Evolutionary conservation across 1,139 yeast genomes (phyloP), one percentile per base, ranked within the genome.

Genomic region (Taiozyma onychis): DNA sequence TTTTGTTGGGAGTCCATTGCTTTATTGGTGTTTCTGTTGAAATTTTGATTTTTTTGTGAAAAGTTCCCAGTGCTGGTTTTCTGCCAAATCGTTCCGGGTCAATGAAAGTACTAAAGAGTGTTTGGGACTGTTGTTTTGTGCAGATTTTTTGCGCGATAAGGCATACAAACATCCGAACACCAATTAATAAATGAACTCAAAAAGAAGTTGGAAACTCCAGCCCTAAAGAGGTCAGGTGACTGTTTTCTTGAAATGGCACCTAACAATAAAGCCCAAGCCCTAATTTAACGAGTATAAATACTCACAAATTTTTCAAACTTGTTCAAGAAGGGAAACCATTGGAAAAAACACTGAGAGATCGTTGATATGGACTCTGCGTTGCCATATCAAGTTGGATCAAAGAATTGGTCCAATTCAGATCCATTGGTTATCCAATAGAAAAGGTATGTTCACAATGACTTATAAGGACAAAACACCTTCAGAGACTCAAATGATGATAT

Each of bases 401-500:
- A 27, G 30, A 4, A 27, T 27, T 27, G 30, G 13, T 27, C 30
- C 8, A 27, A 27, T 27, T 27, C 1, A 27, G 11, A 27, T 27
- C 30, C 13, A n/a, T 35, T 35, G 22, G 22, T 18, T 18, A 35
- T n/a, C 39, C n/a, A 35, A 16, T 35, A 18, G 8, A 37, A 37
- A 37, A 37, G 41, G 41, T 37, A 37, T 37, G 41, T 37, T 37
- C 4, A n/a, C 5, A 37, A 18, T 18, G 18, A 13, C 18, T 18
- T 18, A 18, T 18, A 18, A 18, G 18, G 18, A 18, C 18, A 18
- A 18, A 18, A 18, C 18, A 18, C 18, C 18, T 18, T 18, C 18
- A 18, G 18, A 18, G 18, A 18, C 18, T 39, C 41, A 39, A 16
- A 65, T 74, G 80, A 76, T 76, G 81, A 74, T 71, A 70, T 80